Evolutionary conservation across 495 filamentous ascomycete genomes (phyloP), one percentile per base, ranked within the genome.

Genomic region (Aspergillus panamensis): DNA sequence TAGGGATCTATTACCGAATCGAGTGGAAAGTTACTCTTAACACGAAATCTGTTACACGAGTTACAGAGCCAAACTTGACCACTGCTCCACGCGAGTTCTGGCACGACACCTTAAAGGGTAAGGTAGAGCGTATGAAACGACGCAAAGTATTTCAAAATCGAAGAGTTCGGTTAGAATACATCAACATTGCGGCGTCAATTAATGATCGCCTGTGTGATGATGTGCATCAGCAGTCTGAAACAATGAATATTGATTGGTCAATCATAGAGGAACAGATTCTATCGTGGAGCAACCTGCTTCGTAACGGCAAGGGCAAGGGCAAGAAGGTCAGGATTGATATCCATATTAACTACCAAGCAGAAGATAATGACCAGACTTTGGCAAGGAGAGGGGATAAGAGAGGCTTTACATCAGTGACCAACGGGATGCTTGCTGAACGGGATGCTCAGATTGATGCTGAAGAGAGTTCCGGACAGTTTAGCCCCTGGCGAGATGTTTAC

Each of bases 401-500:
- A 56, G 62, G 66, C 13, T 54, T 57, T 35, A 49, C 55, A 5
- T 66, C 63, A 32, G 51, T 59, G 7, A 65, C 58, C 8, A 54
- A 47, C 29, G 48, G 42, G 8, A 67, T 67, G 58, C 53, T 71
- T 14, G 19, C 51, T 42, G 60, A 66, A n/a, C 48, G 61, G 45
- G 63, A 68, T 31, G 57, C 62, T 52, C 43, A 61, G 31, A 61
- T 72, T 37, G 32, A 67, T 64, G 59, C 63, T 16, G 42, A 73
- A 39, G 9, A 64, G 12, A 50, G 52, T 31, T 68, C 60, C 14
- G 68, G 68, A 3, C 10, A 63, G 20, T 32, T 52, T 13, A 51
- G 61, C 14, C 42, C 68, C 20, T 75, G 62, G 65, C 55, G 60
- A 20, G 58, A 61, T 53, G 61, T 75, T 7, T 75, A 72, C 49